Base-by-base conservation (phyloP, 176 grass and related monocot genomes). In the Zea luxurians region DNA sequence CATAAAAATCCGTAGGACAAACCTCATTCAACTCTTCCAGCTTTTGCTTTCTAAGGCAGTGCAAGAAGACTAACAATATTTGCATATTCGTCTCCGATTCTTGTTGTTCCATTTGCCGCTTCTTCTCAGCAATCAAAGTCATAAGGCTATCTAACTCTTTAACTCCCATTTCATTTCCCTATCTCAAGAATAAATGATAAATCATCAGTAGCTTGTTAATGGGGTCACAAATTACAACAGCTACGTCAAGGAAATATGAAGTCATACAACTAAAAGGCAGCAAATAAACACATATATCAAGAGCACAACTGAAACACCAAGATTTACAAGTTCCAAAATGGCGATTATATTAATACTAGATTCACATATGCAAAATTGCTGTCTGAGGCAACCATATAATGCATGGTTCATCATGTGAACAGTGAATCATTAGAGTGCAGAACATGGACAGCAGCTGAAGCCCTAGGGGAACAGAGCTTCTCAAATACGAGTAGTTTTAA, bases 31-130 rank as follows among this genome's bases (percentile, higher is more conserved):
- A 77, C 63, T 99, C 96, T 37, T 99, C 92, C 76, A 96, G 48
- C 65, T 99, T 99, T 85, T 96, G 92, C 74, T 99, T 96, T 87
- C 92, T 93, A 75, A 99, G 96, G 79, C 88, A 99, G 41, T 99
- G 92, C 85, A 99, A 85, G 79, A 99, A 99, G 52, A 92, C 90
- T 27, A 91, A 86, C 68, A 99, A 66, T 91, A 99, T 99, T 89
- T 99, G 96, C 96, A 95, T 99, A 81, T 99, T 99, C 63, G 92
- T 93, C 82, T 99, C 96, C 0, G 96, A 89, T 68, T 95, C 96
- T 88, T 99, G 92, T 48, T 93, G 96, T 79, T 95, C 96, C 86
- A 99, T 95, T 85, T 99, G 91, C 68, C 88, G 77, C 73, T 95
- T 99, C 86, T 93, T 99, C 44, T 99, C 96, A 73, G 88, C 38